Base-by-base conservation (phyloP, 2,329 filamentous ascomycete genomes). In the Fusarium incarnatum region DNA sequence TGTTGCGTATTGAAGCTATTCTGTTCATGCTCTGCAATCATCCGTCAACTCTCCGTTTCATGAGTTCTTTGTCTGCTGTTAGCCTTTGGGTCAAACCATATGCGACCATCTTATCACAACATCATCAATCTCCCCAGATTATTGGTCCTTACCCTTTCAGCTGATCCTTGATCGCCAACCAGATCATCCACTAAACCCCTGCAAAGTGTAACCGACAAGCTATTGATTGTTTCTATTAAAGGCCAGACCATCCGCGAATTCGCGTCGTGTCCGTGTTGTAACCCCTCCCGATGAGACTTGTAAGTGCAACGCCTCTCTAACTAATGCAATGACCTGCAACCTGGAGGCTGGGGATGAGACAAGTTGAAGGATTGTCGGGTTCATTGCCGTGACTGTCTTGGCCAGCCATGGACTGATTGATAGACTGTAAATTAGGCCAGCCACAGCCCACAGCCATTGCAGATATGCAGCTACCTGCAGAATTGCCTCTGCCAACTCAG, bases 241-340 rank as follows among this genome's bases (percentile, higher is more conserved):
- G 60, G 70, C 61, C 72, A 52, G 72, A 47, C 72, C 70, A 74
- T 47, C 72, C 72, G 72, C 72, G 72, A 57, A 23, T 37, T 68
- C 71, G 72, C 58, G 70, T 73, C 72, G 72, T 73, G 70, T 68
- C 62, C 66, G 69, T 71, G 67, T 68, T 49, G 59, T 41, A 65
- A 32, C 59, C 69, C 62, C 61, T 66, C 57, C 22, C 16, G 20
- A 71, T 64, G 56, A 40, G 52, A 60, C 59, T 45, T 46, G 3
- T n/a, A 47, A 47, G 59, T 65, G 56, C 54, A 53, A 59, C 58
- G 46, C 50, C 58, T 18, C 44, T 37, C 34, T 48, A 46, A 50
- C 54, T 67, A 60, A 70, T 70, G 67, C 56, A 64, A 41, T 57
- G n/a, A 68, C 25, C 41, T 71, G 64, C 68, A 69, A 37, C 56